Percentiles rank a stretch among this genome's conserved stretches.
phyloP scores from a whole-genome alignment of 1,284 basidiomycete genomes.

The Phlebopus sp. region DNA sequence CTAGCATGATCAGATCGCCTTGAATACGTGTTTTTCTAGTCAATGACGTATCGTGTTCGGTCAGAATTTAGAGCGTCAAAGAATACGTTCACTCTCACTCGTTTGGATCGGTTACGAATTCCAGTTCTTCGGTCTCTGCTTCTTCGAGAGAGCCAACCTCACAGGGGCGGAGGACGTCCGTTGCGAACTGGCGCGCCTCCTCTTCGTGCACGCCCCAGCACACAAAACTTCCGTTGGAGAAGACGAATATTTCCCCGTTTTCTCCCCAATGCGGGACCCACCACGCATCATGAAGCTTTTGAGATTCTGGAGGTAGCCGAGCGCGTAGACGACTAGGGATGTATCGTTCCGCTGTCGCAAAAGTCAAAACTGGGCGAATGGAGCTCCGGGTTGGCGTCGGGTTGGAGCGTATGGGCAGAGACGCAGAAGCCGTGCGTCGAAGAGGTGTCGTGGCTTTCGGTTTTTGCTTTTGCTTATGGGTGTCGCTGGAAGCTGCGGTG shows the following conservation, averaged over 20 bases:
- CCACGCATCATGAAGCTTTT: slow-evolving; percentile 68
- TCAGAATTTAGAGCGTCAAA: slow-evolving; percentile 4
- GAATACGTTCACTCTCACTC: slow-evolving; percentile 56
- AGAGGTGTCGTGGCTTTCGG: slow-evolving; percentile 76
- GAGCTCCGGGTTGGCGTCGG: slow-evolving; percentile 74
- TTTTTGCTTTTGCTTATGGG: slow-evolving; percentile 52
- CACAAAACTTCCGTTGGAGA: slow-evolving; percentile 82
- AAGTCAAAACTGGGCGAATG: slow-evolving; percentile 71
- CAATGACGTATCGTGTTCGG: slow-evolving; percentile 9
- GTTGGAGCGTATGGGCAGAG: slow-evolving; percentile 73
- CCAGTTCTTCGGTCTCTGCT: slow-evolving; percentile 83
- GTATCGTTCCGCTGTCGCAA: slow-evolving; percentile 77
- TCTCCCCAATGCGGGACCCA: slow-evolving; percentile 78
- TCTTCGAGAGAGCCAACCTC: slow-evolving; percentile 66
- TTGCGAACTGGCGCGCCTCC: slow-evolving; percentile 69
- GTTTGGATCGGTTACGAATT: slow-evolving; percentile 84
- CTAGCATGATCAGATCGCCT: slow-evolving; percentile 88
- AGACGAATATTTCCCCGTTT: slow-evolving; percentile 85
- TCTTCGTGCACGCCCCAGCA: slow-evolving; percentile 85
- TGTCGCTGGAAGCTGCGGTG: slow-evolving; percentile 8
- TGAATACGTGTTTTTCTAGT: slow-evolving; percentile 77
- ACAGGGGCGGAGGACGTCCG: slow-evolving; percentile 56
- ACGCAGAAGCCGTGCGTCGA: slow-evolving; percentile 65
- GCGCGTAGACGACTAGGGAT: slow-evolving; percentile 54
- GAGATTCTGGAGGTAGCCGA: slow-evolving; percentile 50